Evolutionary conservation across 352 stramenopile species (phyloP).

Genomic region (Phytophthora sp.): DNA sequence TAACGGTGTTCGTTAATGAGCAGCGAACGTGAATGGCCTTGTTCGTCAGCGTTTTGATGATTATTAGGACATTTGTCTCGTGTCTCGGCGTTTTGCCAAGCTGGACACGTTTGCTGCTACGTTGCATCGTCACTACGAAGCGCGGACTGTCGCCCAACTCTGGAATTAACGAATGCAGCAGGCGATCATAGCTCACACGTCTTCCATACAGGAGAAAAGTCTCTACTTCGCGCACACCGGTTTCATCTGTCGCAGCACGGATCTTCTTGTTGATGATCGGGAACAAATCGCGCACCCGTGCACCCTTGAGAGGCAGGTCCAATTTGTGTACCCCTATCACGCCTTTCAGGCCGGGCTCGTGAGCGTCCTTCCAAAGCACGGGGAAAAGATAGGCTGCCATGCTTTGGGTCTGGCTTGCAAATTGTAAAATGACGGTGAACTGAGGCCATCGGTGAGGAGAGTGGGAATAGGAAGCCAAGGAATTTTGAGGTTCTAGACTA

Average conservation of each 20-base stretch:
- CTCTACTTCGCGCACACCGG: not conserved
- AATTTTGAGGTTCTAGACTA: too few species aligned
- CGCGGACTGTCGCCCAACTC: slow-evolving; percentile 6
- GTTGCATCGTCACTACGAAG: slow-evolving; percentile 4
- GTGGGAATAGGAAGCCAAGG: too few species aligned
- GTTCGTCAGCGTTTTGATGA: slow-evolving; percentile 4
- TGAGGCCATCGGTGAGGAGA: too few species aligned
- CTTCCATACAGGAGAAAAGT: not conserved
- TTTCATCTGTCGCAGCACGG: not conserved
- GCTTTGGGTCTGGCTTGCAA: too few species aligned
- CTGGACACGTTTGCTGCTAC: too few species aligned
- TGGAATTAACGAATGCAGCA: slow-evolving; percentile 5
- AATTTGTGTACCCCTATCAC: not conserved
- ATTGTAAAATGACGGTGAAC: too few species aligned
- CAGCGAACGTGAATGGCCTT: not conserved
- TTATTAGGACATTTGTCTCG: not conserved
- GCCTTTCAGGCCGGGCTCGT: not conserved
- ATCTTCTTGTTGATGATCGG: slow-evolving; percentile 6
- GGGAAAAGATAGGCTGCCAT: too few species aligned
- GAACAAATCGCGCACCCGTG: slow-evolving; percentile 4
- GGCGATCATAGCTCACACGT: not conserved
- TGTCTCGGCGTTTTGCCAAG: not conserved
- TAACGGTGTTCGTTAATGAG: not conserved
- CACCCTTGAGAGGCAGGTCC: not conserved
- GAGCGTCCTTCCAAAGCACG: slow-evolving; percentile 2